These are phyloP conservation scores for Purshia tridentata DNA, from an alignment of 306 rosid species.

Conservation along the genomic window DNA sequence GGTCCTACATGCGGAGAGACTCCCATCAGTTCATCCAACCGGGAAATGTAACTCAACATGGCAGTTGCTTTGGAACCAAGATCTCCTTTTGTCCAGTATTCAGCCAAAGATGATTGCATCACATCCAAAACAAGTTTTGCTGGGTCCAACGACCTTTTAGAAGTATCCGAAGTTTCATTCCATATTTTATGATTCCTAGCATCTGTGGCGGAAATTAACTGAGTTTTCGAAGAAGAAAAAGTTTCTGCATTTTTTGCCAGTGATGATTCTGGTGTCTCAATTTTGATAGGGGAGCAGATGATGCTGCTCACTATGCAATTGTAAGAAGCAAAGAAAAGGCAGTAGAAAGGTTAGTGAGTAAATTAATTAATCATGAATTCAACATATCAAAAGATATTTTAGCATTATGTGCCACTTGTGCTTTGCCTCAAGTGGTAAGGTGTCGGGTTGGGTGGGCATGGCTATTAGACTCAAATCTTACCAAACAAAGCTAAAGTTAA, in stretches of 20 bases:
- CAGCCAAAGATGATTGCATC: slow-evolving; percentile 32
- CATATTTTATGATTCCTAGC: slow-evolving; percentile 20
- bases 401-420: neutral
- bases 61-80: slow-evolving; percentile 18
- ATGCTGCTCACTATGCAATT: slow-evolving; percentile 3
- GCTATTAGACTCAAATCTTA: neutral
- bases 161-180: slow-evolving; percentile 28
- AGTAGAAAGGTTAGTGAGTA: neutral
- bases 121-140: slow-evolving; percentile 49
- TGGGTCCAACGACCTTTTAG: slow-evolving; percentile 41
- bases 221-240: slow-evolving; percentile 23
- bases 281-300: slow-evolving; percentile 3
- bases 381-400: neutral
- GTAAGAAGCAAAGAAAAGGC: neutral
- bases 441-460: neutral
- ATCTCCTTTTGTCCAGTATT: slow-evolving; percentile 24
- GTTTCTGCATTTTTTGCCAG: slow-evolving; percentile 1
- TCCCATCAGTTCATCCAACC: slow-evolving; percentile 37
- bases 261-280: slow-evolving; percentile 21
- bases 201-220: slow-evolving; percentile 13
- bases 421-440: neutral
- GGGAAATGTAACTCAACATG: slow-evolving; percentile 20
- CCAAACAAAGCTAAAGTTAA: neutral
- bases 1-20: slow-evolving; percentile 42
- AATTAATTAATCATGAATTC: neutral